Evolutionary conservation across 2,329 filamentous ascomycete species (phyloP), one percentile per base, ranked within the genome.

Genomic region (Emydomyces testavorans): DNA sequence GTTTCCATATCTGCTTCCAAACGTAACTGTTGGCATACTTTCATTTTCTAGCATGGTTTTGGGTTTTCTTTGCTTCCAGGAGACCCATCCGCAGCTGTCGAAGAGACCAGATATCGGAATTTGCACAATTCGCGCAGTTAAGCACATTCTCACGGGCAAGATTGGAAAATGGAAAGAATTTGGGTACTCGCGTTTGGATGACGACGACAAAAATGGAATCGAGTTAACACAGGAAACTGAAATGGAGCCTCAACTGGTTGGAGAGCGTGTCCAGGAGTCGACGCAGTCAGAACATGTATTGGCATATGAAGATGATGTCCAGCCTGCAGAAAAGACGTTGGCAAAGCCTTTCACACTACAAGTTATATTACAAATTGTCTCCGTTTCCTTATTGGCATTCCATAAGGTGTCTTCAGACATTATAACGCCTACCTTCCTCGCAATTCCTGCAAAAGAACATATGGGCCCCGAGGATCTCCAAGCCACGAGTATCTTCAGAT

Each of bases 1-100:
- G 11, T 51, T 38, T 42, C 50, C 50, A 10, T 51, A 51, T 37
- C 28, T 51, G 7, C 36, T 51, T 6, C 50, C 50, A 21, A 51
- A 51, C 16, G 11, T 51, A 21, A 2, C 49, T 13, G 46, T 51
- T 21, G 23, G 23, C 1, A 13, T 41, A 15, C 42, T 23, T 11
- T 18, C 48, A 2, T 15, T 42, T 15, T 18, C 2, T 13, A 46
- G 46, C 20, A 31, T 39, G 24, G 1, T 43, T 24, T 16, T 51
- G 21, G 50, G 45, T 1, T 35, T 51, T 18, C 28, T 51, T n/a
- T 16, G 49, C 8, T 37, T 51, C 13, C 38, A 46, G 29, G 50
- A 51, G 42, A 49, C 46, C 7, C 50, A 51, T 37, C 46, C 50
- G n/a, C 18, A 36, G 28, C n/a, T 49, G 10, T 23, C 29, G n/a